phyloP scores from a whole-genome alignment of 805 yeast species.

The Wickerhamiella cacticola region DNA sequence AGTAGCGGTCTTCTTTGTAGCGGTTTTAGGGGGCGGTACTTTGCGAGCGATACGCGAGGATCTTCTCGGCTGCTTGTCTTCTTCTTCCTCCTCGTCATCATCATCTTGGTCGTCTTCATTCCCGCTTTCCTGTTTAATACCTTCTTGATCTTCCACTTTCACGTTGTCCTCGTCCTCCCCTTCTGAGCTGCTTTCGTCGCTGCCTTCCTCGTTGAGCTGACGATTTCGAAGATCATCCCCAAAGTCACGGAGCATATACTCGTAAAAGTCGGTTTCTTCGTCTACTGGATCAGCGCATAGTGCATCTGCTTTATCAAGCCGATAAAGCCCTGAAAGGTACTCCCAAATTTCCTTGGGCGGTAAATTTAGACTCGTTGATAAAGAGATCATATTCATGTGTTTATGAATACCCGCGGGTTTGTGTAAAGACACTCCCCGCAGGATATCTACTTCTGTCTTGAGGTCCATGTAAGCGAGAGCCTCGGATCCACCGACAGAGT shows the following conservation, averaged over 20 bases:
- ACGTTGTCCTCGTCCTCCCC: conserved; percentile 10
- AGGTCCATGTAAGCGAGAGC: conserved; percentile 8
- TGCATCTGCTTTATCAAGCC: conserved; percentile 46
- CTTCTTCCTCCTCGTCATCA: conserved; percentile 8
- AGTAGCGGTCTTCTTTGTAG: not conserved
- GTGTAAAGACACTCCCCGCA: conserved; percentile 48
- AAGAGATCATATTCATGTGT: conserved; percentile 29
- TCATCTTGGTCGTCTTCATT: not conserved
- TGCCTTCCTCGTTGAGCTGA: conserved; percentile 13
- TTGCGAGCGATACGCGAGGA: conserved; percentile 13
- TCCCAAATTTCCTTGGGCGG: conserved; percentile 46
- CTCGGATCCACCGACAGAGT: not conserved
- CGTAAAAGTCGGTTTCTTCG: conserved; percentile 2
- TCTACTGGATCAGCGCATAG: conserved; percentile 29
- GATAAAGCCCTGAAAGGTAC: conserved; percentile 42
- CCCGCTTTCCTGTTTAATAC: not conserved
- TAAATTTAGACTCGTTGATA: conserved; percentile 22
- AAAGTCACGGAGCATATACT: not conserved
- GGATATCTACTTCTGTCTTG: conserved; percentile 37
- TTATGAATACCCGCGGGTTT: conserved; percentile 52
- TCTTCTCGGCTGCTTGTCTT: conserved; percentile 9
- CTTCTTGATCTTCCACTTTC: conserved; percentile 13
- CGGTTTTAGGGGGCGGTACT: not conserved
- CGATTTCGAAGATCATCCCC: not conserved
- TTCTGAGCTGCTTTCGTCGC: conserved; percentile 25